phyloP scores from a whole-genome alignment of 1,284 basidiomycete species.

The Ganoderma boninense region DNA sequence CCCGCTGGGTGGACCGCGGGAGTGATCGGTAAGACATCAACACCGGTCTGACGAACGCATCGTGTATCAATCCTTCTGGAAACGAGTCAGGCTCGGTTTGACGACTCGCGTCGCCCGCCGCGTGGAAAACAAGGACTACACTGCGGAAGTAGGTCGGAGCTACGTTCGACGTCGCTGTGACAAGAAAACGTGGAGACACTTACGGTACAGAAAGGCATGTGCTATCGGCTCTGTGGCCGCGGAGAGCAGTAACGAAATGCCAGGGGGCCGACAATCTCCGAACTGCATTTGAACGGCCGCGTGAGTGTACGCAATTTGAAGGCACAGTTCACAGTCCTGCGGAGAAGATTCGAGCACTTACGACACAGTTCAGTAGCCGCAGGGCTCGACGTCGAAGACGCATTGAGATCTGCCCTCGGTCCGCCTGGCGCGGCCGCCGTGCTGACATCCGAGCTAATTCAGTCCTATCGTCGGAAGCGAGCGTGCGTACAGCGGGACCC shows the following conservation, averaged over 20 bases:
- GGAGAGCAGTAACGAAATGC: neutral
- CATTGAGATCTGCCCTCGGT: neutral
- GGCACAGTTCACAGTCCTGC: neutral
- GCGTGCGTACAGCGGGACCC: neutral
- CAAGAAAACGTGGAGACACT: neutral
- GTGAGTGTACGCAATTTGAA: neutral
- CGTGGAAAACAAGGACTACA: neutral
- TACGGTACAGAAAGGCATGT: neutral
- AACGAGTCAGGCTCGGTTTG: neutral
- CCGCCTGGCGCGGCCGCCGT: slow-evolving; percentile 1
- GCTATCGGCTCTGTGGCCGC: neutral
- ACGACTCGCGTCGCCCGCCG: neutral
- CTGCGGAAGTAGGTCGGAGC: neutral
- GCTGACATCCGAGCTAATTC: neutral
- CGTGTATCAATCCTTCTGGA: neutral
- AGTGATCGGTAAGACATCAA: neutral
- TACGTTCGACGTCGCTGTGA: neutral
- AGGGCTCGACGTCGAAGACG: neutral
- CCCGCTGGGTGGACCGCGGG: neutral
- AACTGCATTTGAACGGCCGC: neutral
- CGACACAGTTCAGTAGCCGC: neutral
- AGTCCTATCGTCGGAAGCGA: slow-evolving; percentile 3
- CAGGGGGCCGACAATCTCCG: neutral
- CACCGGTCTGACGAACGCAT: neutral
- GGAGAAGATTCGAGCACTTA: neutral